These are phyloP conservation scores for Circinella umbellata DNA, from an alignment of 371 early-diverging fungal genomes.

Conservation along the genomic window DNA sequence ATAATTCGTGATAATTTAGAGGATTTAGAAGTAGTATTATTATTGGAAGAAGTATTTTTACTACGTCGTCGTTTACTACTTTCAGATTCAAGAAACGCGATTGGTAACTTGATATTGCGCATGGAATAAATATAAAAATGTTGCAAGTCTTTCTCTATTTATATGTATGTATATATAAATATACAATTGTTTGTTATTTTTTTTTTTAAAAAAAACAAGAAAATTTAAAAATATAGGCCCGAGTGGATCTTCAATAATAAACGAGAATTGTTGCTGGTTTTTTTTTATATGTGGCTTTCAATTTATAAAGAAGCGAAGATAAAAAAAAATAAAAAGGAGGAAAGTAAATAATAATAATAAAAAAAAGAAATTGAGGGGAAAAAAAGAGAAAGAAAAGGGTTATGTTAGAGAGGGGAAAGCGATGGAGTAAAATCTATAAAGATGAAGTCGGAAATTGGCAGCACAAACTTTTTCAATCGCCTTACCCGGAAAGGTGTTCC, in stretches of 20 bases:
- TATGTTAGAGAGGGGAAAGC: no score
- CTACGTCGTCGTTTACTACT: not conserved
- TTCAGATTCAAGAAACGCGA: not conserved
- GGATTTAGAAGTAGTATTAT: not conserved
- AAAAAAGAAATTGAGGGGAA: not conserved
- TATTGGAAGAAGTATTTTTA: not conserved
- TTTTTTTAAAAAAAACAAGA: not conserved
- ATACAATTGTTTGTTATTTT: not conserved
- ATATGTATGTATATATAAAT: no score
- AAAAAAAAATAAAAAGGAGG: no score
- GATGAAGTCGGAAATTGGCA: not conserved
- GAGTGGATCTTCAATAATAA: not conserved
- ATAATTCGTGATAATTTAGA: not conserved
- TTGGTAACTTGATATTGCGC: constrained; percentile 5
- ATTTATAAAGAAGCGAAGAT: not conserved
- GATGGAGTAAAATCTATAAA: not conserved
- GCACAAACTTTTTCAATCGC: constrained; percentile 5
- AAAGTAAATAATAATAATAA: not conserved
- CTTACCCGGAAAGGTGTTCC: constrained; percentile 3
- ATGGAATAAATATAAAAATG: not conserved
- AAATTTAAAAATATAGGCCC: not conserved
- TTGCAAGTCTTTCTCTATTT: no score
- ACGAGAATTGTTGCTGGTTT: not conserved
- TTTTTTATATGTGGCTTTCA: not conserved
- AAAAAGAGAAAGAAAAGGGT: not conserved